Base-by-base conservation (phyloP, 106 monocot genomes). In the Dendrobium nobile region DNA sequence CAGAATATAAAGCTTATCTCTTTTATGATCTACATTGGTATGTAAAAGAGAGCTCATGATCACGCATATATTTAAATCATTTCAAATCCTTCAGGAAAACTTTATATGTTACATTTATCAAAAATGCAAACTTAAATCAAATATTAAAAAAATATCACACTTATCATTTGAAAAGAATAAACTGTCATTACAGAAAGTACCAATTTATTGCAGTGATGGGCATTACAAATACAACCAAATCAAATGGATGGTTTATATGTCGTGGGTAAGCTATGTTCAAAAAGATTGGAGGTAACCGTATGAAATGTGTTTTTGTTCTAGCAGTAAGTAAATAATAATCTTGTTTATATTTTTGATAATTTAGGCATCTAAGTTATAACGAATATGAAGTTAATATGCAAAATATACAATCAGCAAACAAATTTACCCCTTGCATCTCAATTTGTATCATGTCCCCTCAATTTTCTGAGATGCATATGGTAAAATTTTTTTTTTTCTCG, bases 121-220 rank as follows among this genome's bases (percentile, higher is more conserved):
- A 61, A 19, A 61, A 61, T 61, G 61, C 61, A 61, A n/a, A n/a
- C 61, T 61, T 61, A n/a, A 61, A 61, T 61, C n/a, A 61, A 22
- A 61, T 10, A 61, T 61, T 61, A 2, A 61, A 20, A 20, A 5
- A 61, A n/a, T 61, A 61, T 61, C 51, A 19, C 48, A 61, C 22
- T 56, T n/a, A 61, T 19, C 61, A 61, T 61, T 61, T 61, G 22
- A 19, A 61, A 61, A 61, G 61, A 61, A 10, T n/a, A 22, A 61
- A 61, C 6, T 20, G n/a, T 24, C 22, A n/a, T 61, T 61, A 61
- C 4, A n/a, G 61, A 61, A n/a, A n/a, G n/a, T 61, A 22, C 61
- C 8, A 4, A n/a, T 6, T 61, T 61, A 61, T n/a, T 61, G 61
- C 61, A n/a, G 61, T 22, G 61, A 61, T 61, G 5, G 22, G 22